Conservation (phyloP, 2,329 filamentous ascomycete species). For the Paecilomyces niveus region DNA sequence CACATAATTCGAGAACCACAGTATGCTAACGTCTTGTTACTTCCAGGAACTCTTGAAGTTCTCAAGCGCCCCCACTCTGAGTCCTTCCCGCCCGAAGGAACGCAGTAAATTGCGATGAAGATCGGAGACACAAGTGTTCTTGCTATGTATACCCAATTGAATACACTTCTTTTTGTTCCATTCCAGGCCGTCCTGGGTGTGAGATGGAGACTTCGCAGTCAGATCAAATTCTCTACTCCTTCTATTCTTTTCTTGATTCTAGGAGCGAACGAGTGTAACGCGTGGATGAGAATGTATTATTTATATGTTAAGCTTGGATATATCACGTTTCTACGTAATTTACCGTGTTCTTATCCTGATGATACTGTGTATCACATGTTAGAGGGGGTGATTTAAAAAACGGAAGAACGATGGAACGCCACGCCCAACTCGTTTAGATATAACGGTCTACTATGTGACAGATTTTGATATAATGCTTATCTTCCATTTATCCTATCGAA, state of each 20-base stretch:
- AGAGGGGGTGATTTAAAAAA: background rate
- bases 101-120: slow-evolving; percentile 6
- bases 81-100: slow-evolving; percentile 3
- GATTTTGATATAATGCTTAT: background rate
- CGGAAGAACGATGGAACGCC: background rate
- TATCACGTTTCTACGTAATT: background rate
- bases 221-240: background rate
- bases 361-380: background rate
- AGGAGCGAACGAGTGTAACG: background rate
- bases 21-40: background rate
- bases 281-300: background rate
- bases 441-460: background rate
- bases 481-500: background rate
- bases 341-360: background rate
- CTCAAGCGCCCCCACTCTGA: slow-evolving; percentile 21
- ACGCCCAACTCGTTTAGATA: background rate
- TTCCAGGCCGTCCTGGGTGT: background rate
- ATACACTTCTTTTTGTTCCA: background rate
- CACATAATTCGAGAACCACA: background rate
- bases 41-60: slow-evolving; percentile 24
- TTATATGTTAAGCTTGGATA: background rate
- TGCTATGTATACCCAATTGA: background rate
- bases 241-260: background rate
- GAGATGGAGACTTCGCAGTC: background rate
- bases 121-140: background rate